Evolutionary conservation across 257 asterid genomes (phyloP).

Genomic region (Nicotiana sylvestris): DNA sequence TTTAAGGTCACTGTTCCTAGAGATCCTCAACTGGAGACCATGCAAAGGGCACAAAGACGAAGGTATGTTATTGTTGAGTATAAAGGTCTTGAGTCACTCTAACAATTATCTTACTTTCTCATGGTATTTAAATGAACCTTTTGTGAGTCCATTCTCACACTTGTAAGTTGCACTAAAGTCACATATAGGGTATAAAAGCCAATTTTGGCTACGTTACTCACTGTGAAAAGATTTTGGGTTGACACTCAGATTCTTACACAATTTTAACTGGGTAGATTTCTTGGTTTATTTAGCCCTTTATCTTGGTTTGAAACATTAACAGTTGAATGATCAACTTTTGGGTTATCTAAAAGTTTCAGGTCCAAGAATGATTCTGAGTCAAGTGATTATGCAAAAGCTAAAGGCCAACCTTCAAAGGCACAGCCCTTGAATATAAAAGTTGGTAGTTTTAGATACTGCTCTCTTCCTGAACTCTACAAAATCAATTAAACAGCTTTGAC

Average conservation of each 20-base stretch:
- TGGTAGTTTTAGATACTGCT: slow-evolving; percentile 22
- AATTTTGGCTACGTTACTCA: not conserved
- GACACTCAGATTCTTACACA: not conserved
- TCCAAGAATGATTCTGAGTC: not conserved
- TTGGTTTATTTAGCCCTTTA: not conserved
- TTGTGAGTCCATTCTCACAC: not conserved
- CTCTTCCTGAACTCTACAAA: not conserved
- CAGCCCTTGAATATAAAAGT: slow-evolving; percentile 57
- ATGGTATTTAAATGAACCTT: no score
- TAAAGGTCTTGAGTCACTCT: not conserved
- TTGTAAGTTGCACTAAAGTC: slow-evolving; percentile 7
- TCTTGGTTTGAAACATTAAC: not conserved
- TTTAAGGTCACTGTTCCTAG: slow-evolving; percentile 65
- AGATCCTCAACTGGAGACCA: slow-evolving; percentile 73
- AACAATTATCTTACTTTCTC: no score
- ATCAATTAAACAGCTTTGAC: not conserved
- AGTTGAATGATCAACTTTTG: not conserved
- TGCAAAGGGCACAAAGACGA: slow-evolving; percentile 60
- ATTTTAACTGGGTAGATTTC: not conserved
- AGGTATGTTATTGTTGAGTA: slow-evolving; percentile 31
- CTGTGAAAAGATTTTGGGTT: not conserved
- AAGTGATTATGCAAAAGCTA: not conserved
- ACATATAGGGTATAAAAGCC: no score
- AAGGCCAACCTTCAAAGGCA: slow-evolving; percentile 23
- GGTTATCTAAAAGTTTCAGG: not conserved